These are phyloP conservation scores for Nepenthes gracilis DNA, from an alignment of 148 eudicot species.

Conservation along the genomic window DNA sequence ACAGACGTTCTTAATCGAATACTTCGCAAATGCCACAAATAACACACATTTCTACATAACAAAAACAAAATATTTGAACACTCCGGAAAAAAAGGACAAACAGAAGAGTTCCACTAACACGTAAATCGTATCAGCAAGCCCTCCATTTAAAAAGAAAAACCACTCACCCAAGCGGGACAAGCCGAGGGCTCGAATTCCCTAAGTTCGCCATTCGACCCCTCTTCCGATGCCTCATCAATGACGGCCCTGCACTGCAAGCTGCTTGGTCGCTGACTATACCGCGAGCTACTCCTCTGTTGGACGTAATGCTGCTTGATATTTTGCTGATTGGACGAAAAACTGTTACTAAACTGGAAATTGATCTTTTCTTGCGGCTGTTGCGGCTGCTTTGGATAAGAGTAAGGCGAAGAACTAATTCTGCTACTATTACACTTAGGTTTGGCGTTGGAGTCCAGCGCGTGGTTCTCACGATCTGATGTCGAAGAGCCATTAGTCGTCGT, in stretches of 20 bases:
- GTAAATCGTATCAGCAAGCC: neutral
- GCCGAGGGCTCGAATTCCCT: conserved; percentile 26
- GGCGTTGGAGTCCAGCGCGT: conserved; percentile 9
- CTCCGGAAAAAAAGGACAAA: too few relatives aligned
- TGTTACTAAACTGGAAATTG: conserved; percentile 11
- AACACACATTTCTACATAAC: neutral
- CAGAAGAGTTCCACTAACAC: neutral
- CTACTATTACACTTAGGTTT: conserved; percentile 11
- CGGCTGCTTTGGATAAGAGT: conserved; percentile 25
- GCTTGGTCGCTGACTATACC: conserved; percentile 10
- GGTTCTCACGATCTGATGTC: conserved; percentile 6
- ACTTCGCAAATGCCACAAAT: too few relatives aligned
- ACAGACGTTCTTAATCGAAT: too few relatives aligned
- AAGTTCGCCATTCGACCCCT: conserved; percentile 23
- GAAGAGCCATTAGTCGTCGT: conserved; percentile 13
- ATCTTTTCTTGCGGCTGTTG: conserved; percentile 20
- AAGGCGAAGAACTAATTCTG: conserved; percentile 11
- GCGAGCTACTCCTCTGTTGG: conserved; percentile 5
- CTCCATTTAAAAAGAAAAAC: neutral
- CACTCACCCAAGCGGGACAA: conserved; percentile 31
- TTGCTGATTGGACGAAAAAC: neutral
- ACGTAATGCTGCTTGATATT: conserved; percentile 2
- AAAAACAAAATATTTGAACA: neutral
- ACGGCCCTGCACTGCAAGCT: conserved; percentile 13
- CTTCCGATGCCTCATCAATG: conserved; percentile 20